Evolutionary conservation across 1,139 yeast genomes (phyloP).

Genomic region (Candida sanyaensis): DNA sequence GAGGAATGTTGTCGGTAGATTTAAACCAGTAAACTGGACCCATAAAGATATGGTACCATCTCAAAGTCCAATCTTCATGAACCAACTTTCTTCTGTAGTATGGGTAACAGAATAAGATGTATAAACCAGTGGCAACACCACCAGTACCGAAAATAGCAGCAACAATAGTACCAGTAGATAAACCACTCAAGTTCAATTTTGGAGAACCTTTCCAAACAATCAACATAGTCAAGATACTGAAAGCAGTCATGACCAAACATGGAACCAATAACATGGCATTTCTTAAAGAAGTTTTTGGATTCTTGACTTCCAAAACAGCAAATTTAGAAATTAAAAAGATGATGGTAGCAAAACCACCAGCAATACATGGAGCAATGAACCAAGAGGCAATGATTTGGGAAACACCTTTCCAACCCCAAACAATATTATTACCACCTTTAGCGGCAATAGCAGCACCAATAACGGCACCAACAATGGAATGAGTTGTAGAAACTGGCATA

Average conservation of each 20-base stretch:
- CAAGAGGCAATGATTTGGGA: slow-evolving; percentile 76
- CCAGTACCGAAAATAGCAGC: slow-evolving; percentile 67
- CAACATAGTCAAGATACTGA: slow-evolving; percentile 62
- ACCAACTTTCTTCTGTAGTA: slow-evolving; percentile 62
- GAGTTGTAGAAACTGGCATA: slow-evolving; percentile 80
- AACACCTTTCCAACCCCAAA: slow-evolving; percentile 80
- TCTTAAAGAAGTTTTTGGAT: slow-evolving; percentile 40
- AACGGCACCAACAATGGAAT: slow-evolving; percentile 75
- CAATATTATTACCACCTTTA: slow-evolving; percentile 54
- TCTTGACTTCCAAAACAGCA: slow-evolving; percentile 60
- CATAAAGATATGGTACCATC: slow-evolving; percentile 53
- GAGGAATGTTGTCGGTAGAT: slow-evolving; percentile 61
- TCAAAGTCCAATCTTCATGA: slow-evolving; percentile 67
- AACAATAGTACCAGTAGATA: slow-evolving; percentile 51
- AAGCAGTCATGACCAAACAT: slow-evolving; percentile 58
- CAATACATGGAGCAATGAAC: slow-evolving; percentile 77
- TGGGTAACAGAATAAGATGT: slow-evolving; percentile 61
- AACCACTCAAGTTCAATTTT: slow-evolving; percentile 52
- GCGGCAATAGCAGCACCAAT: slow-evolving; percentile 80
- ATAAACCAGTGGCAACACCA: slow-evolving; percentile 53
- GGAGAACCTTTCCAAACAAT: slow-evolving; percentile 77
- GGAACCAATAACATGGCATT: slow-evolving; percentile 65
- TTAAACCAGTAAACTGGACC: slow-evolving; percentile 64
- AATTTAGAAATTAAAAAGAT: slow-evolving; percentile 62
- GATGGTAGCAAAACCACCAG: slow-evolving; percentile 63